phyloP scores from a whole-genome alignment of 192 early-diverging fungal genomes.

The Backusella macrospora region DNA sequence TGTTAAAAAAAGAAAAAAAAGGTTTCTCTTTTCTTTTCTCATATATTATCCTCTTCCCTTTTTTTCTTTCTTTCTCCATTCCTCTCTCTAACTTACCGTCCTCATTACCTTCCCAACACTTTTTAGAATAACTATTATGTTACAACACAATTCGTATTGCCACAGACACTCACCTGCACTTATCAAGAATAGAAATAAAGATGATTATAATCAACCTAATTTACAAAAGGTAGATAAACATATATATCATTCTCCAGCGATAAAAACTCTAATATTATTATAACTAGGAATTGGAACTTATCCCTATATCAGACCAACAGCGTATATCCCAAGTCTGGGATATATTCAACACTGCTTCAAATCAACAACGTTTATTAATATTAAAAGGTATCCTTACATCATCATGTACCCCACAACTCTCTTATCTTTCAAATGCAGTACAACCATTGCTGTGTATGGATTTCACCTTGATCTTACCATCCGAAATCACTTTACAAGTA shows the following conservation, averaged over 20 bases:
- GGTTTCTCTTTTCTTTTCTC: neutral
- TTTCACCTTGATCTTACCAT: constrained; percentile 70
- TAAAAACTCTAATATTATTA: neutral
- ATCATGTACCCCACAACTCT: constrained; percentile 85
- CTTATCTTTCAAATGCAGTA: constrained; percentile 72
- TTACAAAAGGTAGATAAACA: constrained; percentile 42
- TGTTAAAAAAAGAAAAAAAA: neutral
- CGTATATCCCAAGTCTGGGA: constrained; percentile 66
- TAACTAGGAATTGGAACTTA: constrained; percentile 47
- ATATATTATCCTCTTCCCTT: neutral
- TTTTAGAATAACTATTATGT: neutral
- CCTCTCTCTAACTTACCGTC: neutral
- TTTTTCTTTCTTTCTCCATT: neutral
- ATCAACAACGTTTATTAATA: constrained; percentile 62
- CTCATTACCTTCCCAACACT: neutral
- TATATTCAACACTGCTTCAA: constrained; percentile 59
- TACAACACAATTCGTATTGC: constrained; percentile 21
- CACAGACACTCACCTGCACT: constrained; percentile 57
- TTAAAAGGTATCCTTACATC: constrained; percentile 75
- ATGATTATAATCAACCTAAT: constrained; percentile 43
- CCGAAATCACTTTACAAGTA: constrained; percentile 80
- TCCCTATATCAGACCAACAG: constrained; percentile 57
- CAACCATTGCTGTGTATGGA: constrained; percentile 75
- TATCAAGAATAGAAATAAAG: constrained; percentile 44
- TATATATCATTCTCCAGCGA: neutral